Evolutionary conservation across 2,329 filamentous ascomycete genomes (phyloP).

Genomic region (Talaromyces sp.): DNA sequence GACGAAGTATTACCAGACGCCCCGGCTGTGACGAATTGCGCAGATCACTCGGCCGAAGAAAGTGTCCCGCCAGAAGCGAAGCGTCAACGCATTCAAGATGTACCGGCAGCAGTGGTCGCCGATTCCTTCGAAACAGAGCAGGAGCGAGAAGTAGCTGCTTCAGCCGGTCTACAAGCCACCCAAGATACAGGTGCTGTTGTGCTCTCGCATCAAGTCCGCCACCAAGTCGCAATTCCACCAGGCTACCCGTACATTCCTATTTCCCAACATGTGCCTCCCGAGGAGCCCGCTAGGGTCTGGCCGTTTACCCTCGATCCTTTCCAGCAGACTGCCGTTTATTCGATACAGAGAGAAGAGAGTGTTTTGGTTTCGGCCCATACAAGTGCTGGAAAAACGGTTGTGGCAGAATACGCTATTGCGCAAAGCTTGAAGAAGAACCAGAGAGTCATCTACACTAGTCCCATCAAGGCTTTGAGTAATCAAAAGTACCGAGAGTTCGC

Average conservation of each 20-base stretch:
- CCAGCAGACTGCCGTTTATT: slow-evolving; percentile 90
- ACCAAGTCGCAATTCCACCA: slow-evolving; percentile 92
- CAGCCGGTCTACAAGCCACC: slow-evolving; percentile 64
- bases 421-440: slow-evolving; percentile 97
- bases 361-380: slow-evolving; percentile 96
- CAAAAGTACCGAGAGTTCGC: slow-evolving; percentile 98
- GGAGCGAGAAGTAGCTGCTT: slow-evolving; percentile 82
- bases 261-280: slow-evolving; percentile 87
- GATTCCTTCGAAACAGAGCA: slow-evolving; percentile 95
- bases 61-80: slow-evolving; percentile 47
- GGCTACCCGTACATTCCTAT: slow-evolving; percentile 96
- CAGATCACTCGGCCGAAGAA: slow-evolving; percentile 24
- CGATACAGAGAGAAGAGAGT: slow-evolving; percentile 94
- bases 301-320: slow-evolving; percentile 95
- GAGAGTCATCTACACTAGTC: slow-evolving; percentile 97
- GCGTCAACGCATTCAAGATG: slow-evolving; percentile 54
- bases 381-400: slow-evolving; percentile 95
- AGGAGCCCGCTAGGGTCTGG: slow-evolving; percentile 78
- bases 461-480: slow-evolving; percentile 97
- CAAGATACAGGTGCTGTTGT: slow-evolving; percentile 68
- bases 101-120: slow-evolving; percentile 77
- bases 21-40: slow-evolving; percentile 22
- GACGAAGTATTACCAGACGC: slow-evolving; percentile 27
- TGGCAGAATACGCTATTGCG: slow-evolving; percentile 96
- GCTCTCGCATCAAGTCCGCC: slow-evolving; percentile 94